phyloP scores from a whole-genome alignment of 257 asterid species.

The Solanum neorickii region DNA sequence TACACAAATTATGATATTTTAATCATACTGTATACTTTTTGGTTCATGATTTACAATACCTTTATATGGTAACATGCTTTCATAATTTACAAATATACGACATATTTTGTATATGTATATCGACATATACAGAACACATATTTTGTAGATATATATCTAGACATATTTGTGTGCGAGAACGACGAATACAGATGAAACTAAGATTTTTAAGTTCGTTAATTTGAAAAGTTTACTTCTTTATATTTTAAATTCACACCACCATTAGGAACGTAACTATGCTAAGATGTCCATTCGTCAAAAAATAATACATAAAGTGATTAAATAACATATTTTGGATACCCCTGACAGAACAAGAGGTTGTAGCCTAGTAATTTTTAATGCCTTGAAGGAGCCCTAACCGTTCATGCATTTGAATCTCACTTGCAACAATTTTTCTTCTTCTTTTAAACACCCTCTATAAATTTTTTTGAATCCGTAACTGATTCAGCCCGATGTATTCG shows the following conservation, averaged over 20 bases:
- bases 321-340: no score
- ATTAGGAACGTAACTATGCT: no score
- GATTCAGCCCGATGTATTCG: neutral
- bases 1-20: slow-evolving; percentile 3
- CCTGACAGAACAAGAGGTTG: neutral
- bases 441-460: rapidly evolving
- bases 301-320: no score
- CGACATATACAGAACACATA: neutral
- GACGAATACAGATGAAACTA: neutral
- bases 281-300: rapidly evolving
- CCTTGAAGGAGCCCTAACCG: no score
- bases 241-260: neutral
- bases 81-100: neutral
- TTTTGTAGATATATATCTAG: neutral
- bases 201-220: neutral
- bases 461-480: rapidly evolving
- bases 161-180: neutral
- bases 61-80: neutral
- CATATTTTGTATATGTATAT: neutral
- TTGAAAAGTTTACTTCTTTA: neutral
- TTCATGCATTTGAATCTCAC: no score
- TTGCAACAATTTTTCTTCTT: no score
- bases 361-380: no score
- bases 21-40: neutral
- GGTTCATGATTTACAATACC: neutral